Base-by-base conservation (phyloP, 2,329 filamentous ascomycete genomes). In the Curvularia eragrostidis region DNA sequence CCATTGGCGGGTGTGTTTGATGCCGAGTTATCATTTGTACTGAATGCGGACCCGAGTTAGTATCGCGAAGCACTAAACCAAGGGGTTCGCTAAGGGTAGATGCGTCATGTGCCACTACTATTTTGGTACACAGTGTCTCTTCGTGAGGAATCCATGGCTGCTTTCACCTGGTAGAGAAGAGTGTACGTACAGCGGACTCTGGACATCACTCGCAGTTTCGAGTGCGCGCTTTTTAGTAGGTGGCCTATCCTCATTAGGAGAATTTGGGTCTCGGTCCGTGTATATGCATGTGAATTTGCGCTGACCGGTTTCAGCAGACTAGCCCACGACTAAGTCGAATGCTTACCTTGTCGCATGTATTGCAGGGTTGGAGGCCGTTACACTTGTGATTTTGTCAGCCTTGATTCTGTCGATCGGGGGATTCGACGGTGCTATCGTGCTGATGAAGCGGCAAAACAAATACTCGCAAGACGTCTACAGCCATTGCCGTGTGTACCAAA, bases 341-440 rank as follows among this genome's bases (percentile, higher is more conserved):
- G 39, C 50, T 76, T 71, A 84, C 82, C 75, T 85, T 87, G 43
- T 78, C 75, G 74, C 86, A 89, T 23, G 83, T 84, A 57, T 80
- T 81, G 73, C 86, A 89, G 36, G 85, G 85, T 50, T 78, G 80
- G 46, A 80, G 68, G 24, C 85, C 85, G 74, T 88, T 85, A 73
- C 85, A 88, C 85, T 88, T 62, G 23, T 48, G 47, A 39, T 30
- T 13, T 13, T 56, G 58, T 70, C 61, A 67, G 63, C 43, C 34
- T 15, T 46, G 24, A 30, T 15, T 44, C 15, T 48, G 36, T 42
- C 43, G 38, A 44, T 38, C 41, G 23, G 38, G 48, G 28, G 15
- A 18, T 32, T 1, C 30, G 13, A 23, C 21, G 43, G 28, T 43
- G 41, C 39, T 51, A 36, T 47, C 24, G 28, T 13, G 36, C 12